phyloP scores from a whole-genome alignment of 305 asterid genomes.

The Fraxinus dipetala region DNA sequence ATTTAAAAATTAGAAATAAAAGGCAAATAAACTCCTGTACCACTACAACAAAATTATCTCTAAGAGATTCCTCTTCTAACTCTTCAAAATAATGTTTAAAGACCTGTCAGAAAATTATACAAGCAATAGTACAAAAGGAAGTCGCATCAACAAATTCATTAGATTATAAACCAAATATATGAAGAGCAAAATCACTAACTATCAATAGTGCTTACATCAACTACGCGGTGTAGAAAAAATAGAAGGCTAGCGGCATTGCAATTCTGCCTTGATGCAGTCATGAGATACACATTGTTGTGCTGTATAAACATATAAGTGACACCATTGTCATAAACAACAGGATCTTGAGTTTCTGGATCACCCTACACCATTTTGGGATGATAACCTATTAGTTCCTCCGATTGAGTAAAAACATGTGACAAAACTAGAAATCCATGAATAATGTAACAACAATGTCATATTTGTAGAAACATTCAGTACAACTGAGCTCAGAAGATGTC shows the following conservation, averaged over 20 bases:
- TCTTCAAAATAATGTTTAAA: conserved; percentile 91
- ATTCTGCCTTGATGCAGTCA: conserved; percentile 90
- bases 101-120: conserved; percentile 50
- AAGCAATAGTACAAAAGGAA: conserved; percentile 15
- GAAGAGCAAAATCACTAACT: conserved; percentile 16
- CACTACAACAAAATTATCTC: conserved; percentile 98
- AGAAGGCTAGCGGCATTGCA: conserved; percentile 95
- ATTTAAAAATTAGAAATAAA: conserved; percentile 18
- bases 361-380: conserved; percentile 50
- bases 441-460: not conserved
- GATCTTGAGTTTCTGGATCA: conserved; percentile 81
- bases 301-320: conserved; percentile 93
- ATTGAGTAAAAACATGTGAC: conserved; percentile 9
- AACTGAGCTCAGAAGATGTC: not conserved
- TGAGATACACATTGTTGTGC: conserved; percentile 85
- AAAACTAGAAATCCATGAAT: not conserved
- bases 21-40: conserved; percentile 39
- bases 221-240: conserved; percentile 64
- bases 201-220: conserved; percentile 67
- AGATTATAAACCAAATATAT: conserved; percentile 1
- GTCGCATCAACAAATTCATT: conserved; percentile 9
- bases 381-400: conserved; percentile 12
- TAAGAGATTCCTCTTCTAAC: conserved; percentile 90
- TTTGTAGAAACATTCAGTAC: not conserved
- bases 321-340: conserved; percentile 78